These are phyloP conservation scores for Suillus decipiens DNA, from an alignment of 768 basidiomycete genomes.

Conservation along the genomic window DNA sequence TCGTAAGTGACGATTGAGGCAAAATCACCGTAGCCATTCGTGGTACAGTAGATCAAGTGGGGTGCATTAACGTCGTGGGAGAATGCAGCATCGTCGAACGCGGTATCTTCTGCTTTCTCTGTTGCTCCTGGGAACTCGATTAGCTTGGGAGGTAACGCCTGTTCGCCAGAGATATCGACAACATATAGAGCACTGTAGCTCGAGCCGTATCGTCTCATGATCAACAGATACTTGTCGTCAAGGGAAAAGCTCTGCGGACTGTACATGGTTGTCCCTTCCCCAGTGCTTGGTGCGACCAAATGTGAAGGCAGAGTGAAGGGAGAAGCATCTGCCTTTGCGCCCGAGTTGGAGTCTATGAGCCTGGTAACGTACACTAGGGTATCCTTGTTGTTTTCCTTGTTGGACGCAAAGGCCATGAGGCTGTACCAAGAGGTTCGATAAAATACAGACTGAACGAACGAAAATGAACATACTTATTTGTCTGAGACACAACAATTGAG, in stretches of 20 bases:
- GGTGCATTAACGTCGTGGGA: conserved; percentile 33
- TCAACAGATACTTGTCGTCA: conserved; percentile 40
- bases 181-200: conserved; percentile 33
- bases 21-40: conserved; percentile 43
- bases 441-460: background rate
- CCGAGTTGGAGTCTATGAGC: conserved; percentile 34
- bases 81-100: conserved; percentile 23
- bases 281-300: conserved; percentile 35
- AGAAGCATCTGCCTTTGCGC: conserved; percentile 28
- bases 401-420: conserved; percentile 41
- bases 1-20: conserved; percentile 38
- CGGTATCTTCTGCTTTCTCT: conserved; percentile 32
- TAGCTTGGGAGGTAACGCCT: conserved; percentile 25
- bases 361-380: conserved; percentile 38
- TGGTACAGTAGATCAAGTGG: conserved; percentile 35
- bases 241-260: conserved; percentile 38
- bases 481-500: conserved; percentile 31
- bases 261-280: conserved; percentile 32
- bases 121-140: conserved; percentile 38
- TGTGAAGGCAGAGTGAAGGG: conserved; percentile 35
- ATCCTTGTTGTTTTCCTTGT: conserved; percentile 42
- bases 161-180: conserved; percentile 34
- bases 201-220: conserved; percentile 32
- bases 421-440: conserved; percentile 22
- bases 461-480: conserved; percentile 34